Conservation (phyloP, 805 yeast genomes). For the Candida yuanshanica region DNA sequence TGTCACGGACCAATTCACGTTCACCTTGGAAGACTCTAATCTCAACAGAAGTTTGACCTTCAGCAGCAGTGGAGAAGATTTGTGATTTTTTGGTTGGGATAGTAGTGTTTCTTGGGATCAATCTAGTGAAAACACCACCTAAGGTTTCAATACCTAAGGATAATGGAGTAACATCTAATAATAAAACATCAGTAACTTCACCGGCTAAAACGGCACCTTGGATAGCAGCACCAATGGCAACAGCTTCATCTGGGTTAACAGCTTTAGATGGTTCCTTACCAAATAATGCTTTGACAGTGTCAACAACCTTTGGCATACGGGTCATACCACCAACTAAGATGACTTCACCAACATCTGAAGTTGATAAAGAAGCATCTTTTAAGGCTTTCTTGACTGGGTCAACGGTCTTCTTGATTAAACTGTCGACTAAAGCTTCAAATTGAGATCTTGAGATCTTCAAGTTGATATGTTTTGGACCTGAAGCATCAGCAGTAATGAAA, state of each 20-base stretch:
- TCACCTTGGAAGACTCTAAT: constrained; percentile 80
- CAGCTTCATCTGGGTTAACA: constrained; percentile 87
- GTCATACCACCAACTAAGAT: constrained; percentile 87
- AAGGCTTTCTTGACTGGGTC: constrained; percentile 74
- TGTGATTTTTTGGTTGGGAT: constrained; percentile 97
- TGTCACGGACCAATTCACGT: constrained; percentile 71
- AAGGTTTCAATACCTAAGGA: constrained; percentile 97
- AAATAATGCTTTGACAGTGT: constrained; percentile 56
- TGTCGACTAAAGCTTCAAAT: constrained; percentile 62
- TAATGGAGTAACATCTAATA: constrained; percentile 89
- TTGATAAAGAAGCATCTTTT: constrained; percentile 63
- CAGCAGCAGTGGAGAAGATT: constrained; percentile 80
- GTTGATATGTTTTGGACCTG: constrained; percentile 57
- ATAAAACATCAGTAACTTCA: constrained; percentile 71
- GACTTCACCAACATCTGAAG: constrained; percentile 69
- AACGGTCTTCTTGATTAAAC: constrained; percentile 60
- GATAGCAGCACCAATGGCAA: constrained; percentile 84
- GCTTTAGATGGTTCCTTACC: constrained; percentile 63
- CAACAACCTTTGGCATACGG: constrained; percentile 77
- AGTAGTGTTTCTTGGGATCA: constrained; percentile 98
- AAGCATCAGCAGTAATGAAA: constrained; percentile 44
- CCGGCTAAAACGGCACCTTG: constrained; percentile 86
- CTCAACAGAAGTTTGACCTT: constrained; percentile 79
- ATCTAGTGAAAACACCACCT: constrained; percentile 98
- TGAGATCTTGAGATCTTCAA: constrained; percentile 58